phyloP scores from a whole-genome alignment of 345 rosid species.

The Boechera retrofracta region DNA sequence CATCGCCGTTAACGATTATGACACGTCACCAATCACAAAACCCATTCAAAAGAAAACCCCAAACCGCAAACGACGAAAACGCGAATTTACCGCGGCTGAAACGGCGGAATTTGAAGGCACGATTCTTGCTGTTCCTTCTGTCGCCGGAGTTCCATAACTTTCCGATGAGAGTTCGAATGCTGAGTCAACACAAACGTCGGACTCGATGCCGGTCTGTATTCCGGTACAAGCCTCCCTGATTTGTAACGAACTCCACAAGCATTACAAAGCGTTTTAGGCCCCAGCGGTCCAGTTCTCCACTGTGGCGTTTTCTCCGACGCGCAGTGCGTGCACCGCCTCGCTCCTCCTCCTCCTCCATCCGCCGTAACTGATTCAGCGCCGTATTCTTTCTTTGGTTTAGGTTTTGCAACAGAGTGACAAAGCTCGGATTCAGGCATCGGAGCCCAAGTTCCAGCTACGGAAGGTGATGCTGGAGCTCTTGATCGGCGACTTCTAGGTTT shows the following conservation, averaged over 20 bases:
- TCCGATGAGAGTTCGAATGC: conserved; percentile 87
- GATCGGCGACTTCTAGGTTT: conserved; percentile 61
- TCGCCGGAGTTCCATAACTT: conserved; percentile 79
- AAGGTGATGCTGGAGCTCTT: conserved; percentile 37
- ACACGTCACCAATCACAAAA: conserved; percentile 34
- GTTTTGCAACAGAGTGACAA: conserved; percentile 37
- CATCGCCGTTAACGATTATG: conserved; percentile 32
- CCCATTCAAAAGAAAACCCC: conserved; percentile 18
- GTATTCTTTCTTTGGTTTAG: conserved; percentile 38
- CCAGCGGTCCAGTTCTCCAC: conserved; percentile 84
- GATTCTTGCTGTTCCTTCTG: conserved; percentile 62
- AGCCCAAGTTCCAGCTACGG: conserved; percentile 42
- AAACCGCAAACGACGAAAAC: conserved; percentile 14
- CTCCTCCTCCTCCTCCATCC: conserved; percentile 52
- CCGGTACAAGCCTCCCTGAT: conserved; percentile 85
- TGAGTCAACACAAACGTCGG: conserved; percentile 75
- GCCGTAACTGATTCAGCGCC: conserved; percentile 12
- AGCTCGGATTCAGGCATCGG: conserved; percentile 45
- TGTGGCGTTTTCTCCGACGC: conserved; percentile 88
- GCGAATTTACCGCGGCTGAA: conserved; percentile 29
- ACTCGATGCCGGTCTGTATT: conserved; percentile 79
- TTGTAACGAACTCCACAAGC: conserved; percentile 83
- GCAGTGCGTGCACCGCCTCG: conserved; percentile 71
- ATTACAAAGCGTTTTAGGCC: conserved; percentile 81
- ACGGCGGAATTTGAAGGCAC: conserved; percentile 10